Percentiles rank a stretch among this genome's conserved stretches.
phyloP scores from a whole-genome alignment of 192 early-diverging fungal species.

The Thoreauomyces humboldtii region DNA sequence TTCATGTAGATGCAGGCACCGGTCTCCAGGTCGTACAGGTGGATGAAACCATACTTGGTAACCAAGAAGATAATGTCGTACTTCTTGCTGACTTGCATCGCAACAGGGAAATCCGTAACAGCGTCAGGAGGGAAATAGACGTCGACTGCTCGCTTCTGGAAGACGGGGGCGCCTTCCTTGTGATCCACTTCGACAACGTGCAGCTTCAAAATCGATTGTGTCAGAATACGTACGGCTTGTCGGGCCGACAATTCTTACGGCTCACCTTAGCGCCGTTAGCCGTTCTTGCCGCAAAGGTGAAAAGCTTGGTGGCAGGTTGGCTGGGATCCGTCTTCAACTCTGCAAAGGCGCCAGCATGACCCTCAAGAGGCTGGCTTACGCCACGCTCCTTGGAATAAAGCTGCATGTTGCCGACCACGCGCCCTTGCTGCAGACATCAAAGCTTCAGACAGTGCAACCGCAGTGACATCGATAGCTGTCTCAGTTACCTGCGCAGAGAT shows the following conservation, averaged over 20 bases:
- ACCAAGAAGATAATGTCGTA: slow-evolving; percentile 93
- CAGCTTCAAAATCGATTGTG: slow-evolving; percentile 47
- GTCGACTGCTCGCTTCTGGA: slow-evolving; percentile 87
- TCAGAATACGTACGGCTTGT: neutral
- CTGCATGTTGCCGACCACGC: slow-evolving; percentile 96
- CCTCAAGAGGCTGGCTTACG: slow-evolving; percentile 93
- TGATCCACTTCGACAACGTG: slow-evolving; percentile 97
- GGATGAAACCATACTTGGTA: slow-evolving; percentile 98
- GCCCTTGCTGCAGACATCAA: slow-evolving; percentile 66
- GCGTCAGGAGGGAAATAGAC: slow-evolving; percentile 97
- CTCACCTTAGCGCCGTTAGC: slow-evolving; percentile 75
- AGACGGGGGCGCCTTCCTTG: slow-evolving; percentile 84
- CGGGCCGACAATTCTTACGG: neutral
- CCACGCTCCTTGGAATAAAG: slow-evolving; percentile 90
- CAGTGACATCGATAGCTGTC: neutral
- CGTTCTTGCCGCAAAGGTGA: slow-evolving; percentile 87
- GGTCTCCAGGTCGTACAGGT: slow-evolving; percentile 94
- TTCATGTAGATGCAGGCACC: slow-evolving; percentile 96
- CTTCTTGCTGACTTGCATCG: slow-evolving; percentile 94
- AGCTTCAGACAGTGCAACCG: too few relatives aligned
- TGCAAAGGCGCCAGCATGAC: slow-evolving; percentile 94
- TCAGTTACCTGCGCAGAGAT: slow-evolving; percentile 76
- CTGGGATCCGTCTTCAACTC: slow-evolving; percentile 75
- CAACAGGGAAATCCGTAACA: slow-evolving; percentile 90
- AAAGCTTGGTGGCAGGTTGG: slow-evolving; percentile 80